Evolutionary conservation across 208 protist genomes (phyloP), one percentile per base, ranked within the genome.

Genomic region (Wallacemonas rigidus): DNA sequence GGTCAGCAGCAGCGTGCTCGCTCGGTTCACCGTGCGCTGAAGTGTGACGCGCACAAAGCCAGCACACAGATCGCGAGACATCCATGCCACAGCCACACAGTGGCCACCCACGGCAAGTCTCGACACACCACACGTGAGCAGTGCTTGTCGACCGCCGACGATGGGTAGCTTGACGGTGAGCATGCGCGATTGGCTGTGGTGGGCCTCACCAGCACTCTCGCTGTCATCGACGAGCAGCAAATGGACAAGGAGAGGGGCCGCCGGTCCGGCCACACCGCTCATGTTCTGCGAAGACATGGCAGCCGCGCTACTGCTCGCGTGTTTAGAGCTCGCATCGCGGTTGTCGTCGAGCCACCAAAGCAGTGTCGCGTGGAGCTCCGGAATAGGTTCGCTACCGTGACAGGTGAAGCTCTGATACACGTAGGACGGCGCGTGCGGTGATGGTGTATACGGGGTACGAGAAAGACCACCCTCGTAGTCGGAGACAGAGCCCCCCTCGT

Each of bases 81-180:
- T 69, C 83, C 86, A 93, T 63, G 86, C 77, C 36, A 93, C 78
- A 14, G 83, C 80, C 17, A 95, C 73, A 14, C 65, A 72, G 76
- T 91, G 74, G 67, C 83, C 74, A n/a, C 81, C 82, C 38, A 76
- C 81, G 39, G 80, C 75, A 51, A 82, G 83, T 14, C 79, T 67
- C 53, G 84, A 85, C 9, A 95, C 74, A 11, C 88, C 86, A 55
- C 90, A 95, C 41, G 86, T 84, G 58, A 93, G 77, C 44, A 95
- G 71, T 39, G 74, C 58, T 11, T 64, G 43, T 4, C 60, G 60
- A 2, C 74, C 71, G 45, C 60, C 26, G 0, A n/a, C 17, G 26
- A 80, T 56, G 1, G 86, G 81, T 45, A 95, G 61, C 69, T 92
- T 82, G 5, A 95, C 76, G 2, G 82, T 84, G 55, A 95, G 69